Evolutionary conservation across 352 stramenopile genomes (phyloP), one percentile per base, ranked within the genome.

Genomic region (Phytophthora brassicae): DNA sequence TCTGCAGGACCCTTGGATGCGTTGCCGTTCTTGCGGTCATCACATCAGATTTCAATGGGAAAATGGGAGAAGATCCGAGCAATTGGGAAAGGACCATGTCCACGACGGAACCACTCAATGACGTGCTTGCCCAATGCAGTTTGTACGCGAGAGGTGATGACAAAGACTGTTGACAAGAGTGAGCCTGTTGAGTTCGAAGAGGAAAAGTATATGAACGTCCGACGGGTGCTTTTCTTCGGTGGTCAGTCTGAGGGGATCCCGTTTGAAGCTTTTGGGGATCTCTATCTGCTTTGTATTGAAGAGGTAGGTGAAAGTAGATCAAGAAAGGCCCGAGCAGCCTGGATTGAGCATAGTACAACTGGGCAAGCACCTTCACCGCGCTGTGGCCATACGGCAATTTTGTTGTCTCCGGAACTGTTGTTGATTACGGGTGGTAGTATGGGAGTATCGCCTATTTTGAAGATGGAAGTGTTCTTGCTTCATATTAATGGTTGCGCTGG

Each of bases 51-150:
- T 23, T 43, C 58, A 4, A 70, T 85, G 17, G 64, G 57, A 9
- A 86, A 83, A 38, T 90, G 84, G 79, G 69, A 77, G 49, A 89
- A 86, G 56, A 75, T 89, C 14, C 74, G 81, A 49, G 68, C 68
- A 16, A 23, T 43, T 7, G 77, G 77, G 1, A 53, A 62, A 7
- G 72, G 60, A 5, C 83, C 83, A 1, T 88, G 68, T 56, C 81
- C 81, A 33, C 66, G 79, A 56, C 70, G 79, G 3, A 75, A 89
- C 31, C 77, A 90, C 56, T 83, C 75, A 3, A 90, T 90, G 74
- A 89, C 81, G 13, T 86, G 65, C 39, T 61, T 90, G 9, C 29
- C 74, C 1, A 76, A 75, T 39, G 62, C 62, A 36, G 17, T 50
- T 17, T 80, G 68, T 49, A 29, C 48, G 38, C 33, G 24, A 6